Percentiles rank a stretch among this genome's conserved stretches.
Evolutionary conservation across 768 basidiomycete genomes (phyloP).

Genomic region (Megacollybia marginata): DNA sequence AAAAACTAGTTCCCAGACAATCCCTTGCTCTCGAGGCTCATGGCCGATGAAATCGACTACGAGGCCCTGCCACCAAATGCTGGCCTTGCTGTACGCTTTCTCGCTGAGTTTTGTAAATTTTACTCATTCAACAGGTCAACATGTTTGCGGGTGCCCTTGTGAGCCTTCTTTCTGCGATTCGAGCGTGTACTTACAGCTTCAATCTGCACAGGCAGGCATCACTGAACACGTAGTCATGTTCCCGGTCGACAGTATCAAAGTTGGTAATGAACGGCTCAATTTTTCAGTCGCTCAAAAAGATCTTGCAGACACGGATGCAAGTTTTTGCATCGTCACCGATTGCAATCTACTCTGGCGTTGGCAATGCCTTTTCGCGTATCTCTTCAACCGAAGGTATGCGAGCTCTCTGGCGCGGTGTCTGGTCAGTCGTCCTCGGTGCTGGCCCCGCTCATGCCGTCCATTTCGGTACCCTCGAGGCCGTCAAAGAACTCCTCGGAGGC

Average conservation of each 20-base stretch:
- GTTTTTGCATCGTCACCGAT: slow-evolving; percentile 83
- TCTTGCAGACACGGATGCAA: slow-evolving; percentile 92
- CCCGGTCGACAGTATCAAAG: slow-evolving; percentile 98
- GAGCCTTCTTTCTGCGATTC: slow-evolving; percentile 25
- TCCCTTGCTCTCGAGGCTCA: slow-evolving; percentile 3
- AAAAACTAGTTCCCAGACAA: too few species aligned
- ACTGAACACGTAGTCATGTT: slow-evolving; percentile 99
- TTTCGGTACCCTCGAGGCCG: slow-evolving; percentile 91
- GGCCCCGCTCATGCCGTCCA: slow-evolving; percentile 98
- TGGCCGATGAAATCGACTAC: slow-evolving; percentile 42
- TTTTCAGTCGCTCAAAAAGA: slow-evolving; percentile 21
- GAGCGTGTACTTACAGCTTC: slow-evolving; percentile 3
- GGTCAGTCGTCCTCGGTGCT: slow-evolving; percentile 91
- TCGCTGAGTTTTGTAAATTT: slow-evolving; percentile 5
- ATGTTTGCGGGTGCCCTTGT: slow-evolving; percentile 97
- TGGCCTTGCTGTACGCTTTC: slow-evolving; percentile 59
- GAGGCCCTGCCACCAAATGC: slow-evolving; percentile 61
- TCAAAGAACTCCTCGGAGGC: slow-evolving; percentile 89
- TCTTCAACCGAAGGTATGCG: slow-evolving; percentile 90
- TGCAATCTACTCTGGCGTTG: slow-evolving; percentile 83
- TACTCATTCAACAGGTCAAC: slow-evolving; percentile 55
- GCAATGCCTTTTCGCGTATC: slow-evolving; percentile 87
- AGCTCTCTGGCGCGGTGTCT: slow-evolving; percentile 92
- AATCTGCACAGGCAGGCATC: slow-evolving; percentile 75
- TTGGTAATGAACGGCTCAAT: slow-evolving; percentile 24